A percentile compares a stretch with the other conserved stretches of the same genome.
phyloP scores from a whole-genome alignment of 2,329 filamentous ascomycete genomes.

The Colletotrichum godetiae region DNA sequence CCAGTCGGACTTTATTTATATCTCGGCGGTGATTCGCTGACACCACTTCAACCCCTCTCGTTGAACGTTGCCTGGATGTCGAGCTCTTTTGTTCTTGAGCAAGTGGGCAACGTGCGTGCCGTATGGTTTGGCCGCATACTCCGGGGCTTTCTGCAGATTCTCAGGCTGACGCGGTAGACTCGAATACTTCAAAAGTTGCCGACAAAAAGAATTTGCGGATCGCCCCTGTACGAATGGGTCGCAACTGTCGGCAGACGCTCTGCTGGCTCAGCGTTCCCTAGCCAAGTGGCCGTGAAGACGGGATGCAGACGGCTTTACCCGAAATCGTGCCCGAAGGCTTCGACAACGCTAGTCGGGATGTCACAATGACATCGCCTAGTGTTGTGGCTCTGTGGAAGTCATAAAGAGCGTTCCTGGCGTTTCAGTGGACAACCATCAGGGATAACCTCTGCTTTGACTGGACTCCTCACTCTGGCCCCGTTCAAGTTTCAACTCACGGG shows the following conservation, averaged over 20 bases:
- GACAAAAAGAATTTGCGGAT: neutral
- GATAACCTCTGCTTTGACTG: neutral
- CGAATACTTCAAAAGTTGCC: neutral
- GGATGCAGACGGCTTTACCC: constrained; percentile 19
- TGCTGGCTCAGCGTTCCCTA: neutral
- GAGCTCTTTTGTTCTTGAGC: neutral
- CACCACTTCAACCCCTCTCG: neutral
- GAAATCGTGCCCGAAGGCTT: constrained; percentile 1
- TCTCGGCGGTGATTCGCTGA: neutral
- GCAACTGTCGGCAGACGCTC: neutral
- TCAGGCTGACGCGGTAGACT: neutral
- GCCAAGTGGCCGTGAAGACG: neutral
- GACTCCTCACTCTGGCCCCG: neutral
- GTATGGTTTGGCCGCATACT: neutral
- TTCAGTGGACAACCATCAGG: neutral
- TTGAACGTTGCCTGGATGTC: neutral
- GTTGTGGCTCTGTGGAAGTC: neutral
- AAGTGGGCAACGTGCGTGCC: neutral
- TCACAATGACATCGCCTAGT: neutral
- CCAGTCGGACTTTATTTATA: neutral
- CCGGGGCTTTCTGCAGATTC: neutral
- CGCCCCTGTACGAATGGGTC: neutral
- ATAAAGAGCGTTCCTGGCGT: neutral
- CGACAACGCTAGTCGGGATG: constrained; percentile 7
- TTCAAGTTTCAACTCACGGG: neutral